Conservation (phyloP, 2,329 filamentous ascomycete genomes). For the Epichloe brachyelytri region DNA sequence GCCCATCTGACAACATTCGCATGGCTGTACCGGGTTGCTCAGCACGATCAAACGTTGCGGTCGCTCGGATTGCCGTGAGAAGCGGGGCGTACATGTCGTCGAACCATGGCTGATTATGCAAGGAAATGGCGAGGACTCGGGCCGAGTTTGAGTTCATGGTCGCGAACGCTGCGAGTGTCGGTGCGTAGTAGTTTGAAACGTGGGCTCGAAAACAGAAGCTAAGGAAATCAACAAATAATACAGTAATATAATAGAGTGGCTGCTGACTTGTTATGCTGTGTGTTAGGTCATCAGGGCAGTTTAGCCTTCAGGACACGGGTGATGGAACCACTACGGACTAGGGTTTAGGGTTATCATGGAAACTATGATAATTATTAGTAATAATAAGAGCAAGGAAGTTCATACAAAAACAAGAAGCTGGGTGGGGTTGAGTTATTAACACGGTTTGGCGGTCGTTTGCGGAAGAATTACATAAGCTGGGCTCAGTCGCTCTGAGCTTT, state of each 20-base stretch:
- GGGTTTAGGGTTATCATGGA: no score
- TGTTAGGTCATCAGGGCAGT: no score
- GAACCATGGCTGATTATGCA: slow-evolving; percentile 4
- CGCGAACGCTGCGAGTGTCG: not conserved
- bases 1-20: slow-evolving; percentile 2
- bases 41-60: slow-evolving; percentile 1
- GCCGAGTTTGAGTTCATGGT: not conserved
- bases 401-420: no score
- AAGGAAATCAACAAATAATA: no score
- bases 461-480: slow-evolving; percentile 2
- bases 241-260: no score
- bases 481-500: not conserved
- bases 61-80: slow-evolving; percentile 2
- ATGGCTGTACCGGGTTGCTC: slow-evolving; percentile 2
- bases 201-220: no score
- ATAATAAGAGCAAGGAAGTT: no score
- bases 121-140: slow-evolving; percentile 5
- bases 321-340: no score
- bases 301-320: no score
- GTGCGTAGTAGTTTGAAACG: no score
- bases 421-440: not conserved
- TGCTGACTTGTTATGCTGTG: no score
- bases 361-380: no score
- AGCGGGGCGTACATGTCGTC: slow-evolving; percentile 7
- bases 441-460: not conserved